phyloP scores from a whole-genome alignment of 2,329 filamentous ascomycete genomes.

The Hypoxylon sp. region DNA sequence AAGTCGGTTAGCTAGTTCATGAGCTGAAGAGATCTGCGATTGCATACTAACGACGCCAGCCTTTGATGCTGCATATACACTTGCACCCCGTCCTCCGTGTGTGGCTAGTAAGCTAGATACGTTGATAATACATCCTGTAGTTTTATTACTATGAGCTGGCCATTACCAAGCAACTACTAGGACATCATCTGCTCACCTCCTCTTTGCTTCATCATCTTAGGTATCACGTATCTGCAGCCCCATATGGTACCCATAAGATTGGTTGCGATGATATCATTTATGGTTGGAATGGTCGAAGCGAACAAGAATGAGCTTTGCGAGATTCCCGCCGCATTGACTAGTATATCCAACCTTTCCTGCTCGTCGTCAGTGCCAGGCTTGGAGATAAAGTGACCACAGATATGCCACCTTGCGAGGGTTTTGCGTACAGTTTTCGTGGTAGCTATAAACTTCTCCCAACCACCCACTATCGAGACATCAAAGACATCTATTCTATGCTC shows the following conservation, averaged over 20 bases:
- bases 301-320: conserved; percentile 76
- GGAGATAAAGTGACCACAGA: not conserved
- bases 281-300: conserved; percentile 63
- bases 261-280: conserved; percentile 73
- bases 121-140: conserved; percentile 80
- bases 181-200: conserved; percentile 43
- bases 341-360: conserved; percentile 63
- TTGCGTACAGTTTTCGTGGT: conserved; percentile 33
- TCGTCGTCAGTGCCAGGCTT: not conserved
- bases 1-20: conserved; percentile 31
- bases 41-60: conserved; percentile 79
- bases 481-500: conserved; percentile 40
- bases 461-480: conserved; percentile 40
- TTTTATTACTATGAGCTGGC: conserved; percentile 18
- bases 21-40: conserved; percentile 30
- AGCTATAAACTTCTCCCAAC: conserved; percentile 42
- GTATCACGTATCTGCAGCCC: conserved; percentile 69
- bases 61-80: conserved; percentile 84
- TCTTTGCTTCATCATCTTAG: conserved; percentile 62
- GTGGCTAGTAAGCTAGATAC: conserved; percentile 81
- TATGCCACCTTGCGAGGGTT: conserved; percentile 1
- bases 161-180: not conserved
- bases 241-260: conserved; percentile 79
- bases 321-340: conserved; percentile 86
- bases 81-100: conserved; percentile 78